Evolutionary conservation across 306 rosid genomes (phyloP).

Genomic region (Vigna hirtella): DNA sequence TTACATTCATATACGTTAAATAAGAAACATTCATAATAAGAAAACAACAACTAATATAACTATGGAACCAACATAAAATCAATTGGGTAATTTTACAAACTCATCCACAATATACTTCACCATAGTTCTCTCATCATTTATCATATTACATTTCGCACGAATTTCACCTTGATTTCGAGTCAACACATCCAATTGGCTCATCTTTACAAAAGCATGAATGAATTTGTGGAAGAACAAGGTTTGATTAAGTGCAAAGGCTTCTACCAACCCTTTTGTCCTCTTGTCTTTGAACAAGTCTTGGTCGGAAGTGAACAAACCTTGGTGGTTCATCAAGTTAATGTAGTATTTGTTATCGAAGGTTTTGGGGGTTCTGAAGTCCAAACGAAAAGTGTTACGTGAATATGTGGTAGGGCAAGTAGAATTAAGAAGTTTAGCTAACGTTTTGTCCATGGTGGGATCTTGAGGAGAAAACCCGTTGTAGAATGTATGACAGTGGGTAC

Average conservation of each 20-base stretch:
- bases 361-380: constrained; percentile 6
- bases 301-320: constrained; percentile 13
- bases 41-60: too few species aligned
- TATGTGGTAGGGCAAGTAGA: not conserved
- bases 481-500: constrained; percentile 25
- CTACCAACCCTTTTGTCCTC: constrained; percentile 13
- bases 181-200: constrained; percentile 27
- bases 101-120: not conserved
- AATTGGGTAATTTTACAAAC: not conserved
- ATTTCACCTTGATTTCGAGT: constrained; percentile 13
- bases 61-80: not conserved
- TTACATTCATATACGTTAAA: too few species aligned
- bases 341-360: constrained; percentile 12
- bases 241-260: not conserved
- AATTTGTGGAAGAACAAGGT: constrained; percentile 2
- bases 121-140: not conserved
- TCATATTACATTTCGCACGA: constrained; percentile 20
- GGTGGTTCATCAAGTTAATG: constrained; percentile 3
- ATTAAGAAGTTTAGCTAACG: constrained; percentile 5
- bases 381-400: not conserved
- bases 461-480: constrained; percentile 14
- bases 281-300: constrained; percentile 3
- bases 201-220: not conserved
- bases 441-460: constrained; percentile 16
- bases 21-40: too few species aligned